Evolutionary conservation across 2,329 filamentous ascomycete genomes (phyloP).

Genomic region (Fusarium hainanense): DNA sequence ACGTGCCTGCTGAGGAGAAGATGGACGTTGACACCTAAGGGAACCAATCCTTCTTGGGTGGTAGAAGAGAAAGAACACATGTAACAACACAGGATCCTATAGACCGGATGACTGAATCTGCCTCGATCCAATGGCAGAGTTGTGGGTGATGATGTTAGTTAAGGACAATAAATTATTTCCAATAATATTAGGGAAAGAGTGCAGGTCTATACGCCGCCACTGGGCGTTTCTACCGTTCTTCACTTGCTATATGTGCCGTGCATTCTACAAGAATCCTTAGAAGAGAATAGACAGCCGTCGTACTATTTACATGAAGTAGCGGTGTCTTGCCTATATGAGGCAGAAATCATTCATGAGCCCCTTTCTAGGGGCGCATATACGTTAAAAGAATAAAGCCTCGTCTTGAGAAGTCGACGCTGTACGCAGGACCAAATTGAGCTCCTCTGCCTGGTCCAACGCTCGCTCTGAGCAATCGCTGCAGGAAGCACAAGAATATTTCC

Average conservation of each 20-base stretch:
- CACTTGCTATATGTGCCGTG: slow-evolving; percentile 21
- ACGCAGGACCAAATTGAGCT: slow-evolving; percentile 13
- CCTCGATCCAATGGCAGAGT: slow-evolving; percentile 9
- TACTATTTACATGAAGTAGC: slow-evolving; percentile 9
- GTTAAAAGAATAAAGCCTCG: slow-evolving; percentile 34
- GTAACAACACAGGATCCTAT: slow-evolving; percentile 43
- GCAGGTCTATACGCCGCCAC: not conserved
- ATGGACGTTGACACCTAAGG: slow-evolving; percentile 74
- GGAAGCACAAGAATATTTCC: slow-evolving; percentile 27
- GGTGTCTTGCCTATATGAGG: slow-evolving; percentile 13
- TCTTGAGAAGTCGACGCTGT: slow-evolving; percentile 22
- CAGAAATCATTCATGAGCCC: slow-evolving; percentile 16
- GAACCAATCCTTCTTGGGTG: slow-evolving; percentile 12
- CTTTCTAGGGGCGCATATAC: slow-evolving; percentile 22
- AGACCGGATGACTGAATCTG: slow-evolving; percentile 34
- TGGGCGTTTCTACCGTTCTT: not conserved
- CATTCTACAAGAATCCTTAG: slow-evolving; percentile 27
- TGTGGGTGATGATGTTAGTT: slow-evolving; percentile 11
- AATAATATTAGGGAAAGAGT: slow-evolving; percentile 10
- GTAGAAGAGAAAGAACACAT: slow-evolving; percentile 36
- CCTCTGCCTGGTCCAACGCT: slow-evolving; percentile 7
- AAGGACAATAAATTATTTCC: slow-evolving; percentile 20
- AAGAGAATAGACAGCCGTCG: slow-evolving; percentile 25
- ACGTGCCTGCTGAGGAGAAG: slow-evolving; percentile 76
- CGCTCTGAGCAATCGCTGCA: slow-evolving; percentile 23